Evolutionary conservation across 768 basidiomycete species (phyloP).

Genomic region (Sutorius australiensis): DNA sequence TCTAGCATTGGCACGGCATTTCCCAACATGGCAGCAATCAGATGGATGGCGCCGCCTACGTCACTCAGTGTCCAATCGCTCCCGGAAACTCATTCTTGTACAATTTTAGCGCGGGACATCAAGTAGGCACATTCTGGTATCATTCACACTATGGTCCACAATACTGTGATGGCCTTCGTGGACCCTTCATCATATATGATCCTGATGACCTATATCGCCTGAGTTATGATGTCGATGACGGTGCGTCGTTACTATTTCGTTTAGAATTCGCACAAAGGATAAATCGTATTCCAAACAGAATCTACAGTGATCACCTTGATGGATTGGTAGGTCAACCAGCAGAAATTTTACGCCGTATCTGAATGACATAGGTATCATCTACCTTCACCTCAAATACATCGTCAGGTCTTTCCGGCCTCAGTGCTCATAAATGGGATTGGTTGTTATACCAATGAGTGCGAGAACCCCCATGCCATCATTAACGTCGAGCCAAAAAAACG

Average conservation of each 20-base stretch:
- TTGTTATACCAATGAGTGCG: constrained; percentile 23
- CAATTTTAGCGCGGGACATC: constrained; percentile 29
- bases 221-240: constrained; percentile 22
- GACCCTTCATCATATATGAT: constrained; percentile 42
- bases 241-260: constrained; percentile 2
- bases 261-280: neutral
- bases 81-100: constrained; percentile 35
- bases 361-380: constrained; percentile 4
- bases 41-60: constrained; percentile 31
- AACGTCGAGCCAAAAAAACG: constrained; percentile 31
- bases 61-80: constrained; percentile 40
- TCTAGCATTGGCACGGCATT: constrained; percentile 26
- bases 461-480: constrained; percentile 29
- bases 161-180: constrained; percentile 41
- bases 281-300: neutral
- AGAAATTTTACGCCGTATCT: neutral
- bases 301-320: constrained; percentile 31
- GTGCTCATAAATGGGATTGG: constrained; percentile 40
- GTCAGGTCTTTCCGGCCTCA: constrained; percentile 24
- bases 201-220: constrained; percentile 20
- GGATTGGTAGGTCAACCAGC: constrained; percentile 17
- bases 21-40: constrained; percentile 22
- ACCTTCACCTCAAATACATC: constrained; percentile 10
- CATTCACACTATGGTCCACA: constrained; percentile 19
- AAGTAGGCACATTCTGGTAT: constrained; percentile 41